Evolutionary conservation across 768 basidiomycete species (phyloP).

Genomic region (Dendrothele bispora): DNA sequence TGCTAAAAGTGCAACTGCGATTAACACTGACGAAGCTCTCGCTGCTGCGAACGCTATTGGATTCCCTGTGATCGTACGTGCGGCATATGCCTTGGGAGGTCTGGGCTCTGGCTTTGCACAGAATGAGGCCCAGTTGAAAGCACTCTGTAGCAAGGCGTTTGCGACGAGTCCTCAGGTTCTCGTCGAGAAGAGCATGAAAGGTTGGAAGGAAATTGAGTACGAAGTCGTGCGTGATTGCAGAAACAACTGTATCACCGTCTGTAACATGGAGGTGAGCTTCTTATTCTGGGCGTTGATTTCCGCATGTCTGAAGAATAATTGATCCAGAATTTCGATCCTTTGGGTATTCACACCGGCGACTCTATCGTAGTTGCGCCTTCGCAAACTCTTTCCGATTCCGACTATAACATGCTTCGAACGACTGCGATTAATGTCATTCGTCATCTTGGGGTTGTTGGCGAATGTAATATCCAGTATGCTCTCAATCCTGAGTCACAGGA

Average conservation of each 20-base stretch:
- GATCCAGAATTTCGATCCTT: constrained; percentile 92
- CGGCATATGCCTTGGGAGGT: constrained; percentile 95
- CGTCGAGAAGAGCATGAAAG: constrained; percentile 99
- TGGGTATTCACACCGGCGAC: constrained; percentile 98
- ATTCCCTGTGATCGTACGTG: constrained; percentile 94
- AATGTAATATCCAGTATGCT: constrained; percentile 99
- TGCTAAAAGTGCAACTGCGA: constrained; percentile 86
- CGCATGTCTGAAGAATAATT: constrained; percentile 2
- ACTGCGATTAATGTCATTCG: constrained; percentile 98
- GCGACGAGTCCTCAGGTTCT: constrained; percentile 97
- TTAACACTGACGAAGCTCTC: constrained; percentile 81
- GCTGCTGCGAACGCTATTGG: constrained; percentile 83
- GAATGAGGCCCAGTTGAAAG: constrained; percentile 84
- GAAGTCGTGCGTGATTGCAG: constrained; percentile 97
- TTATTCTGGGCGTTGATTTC: background rate
- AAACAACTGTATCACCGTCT: constrained; percentile 98
- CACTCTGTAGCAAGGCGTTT: constrained; percentile 91
- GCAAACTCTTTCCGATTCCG: constrained; percentile 97
- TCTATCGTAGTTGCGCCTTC: constrained; percentile 98
- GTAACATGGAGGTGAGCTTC: constrained; percentile 97
- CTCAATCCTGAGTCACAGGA: constrained; percentile 93
- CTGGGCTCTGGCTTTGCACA: constrained; percentile 97
- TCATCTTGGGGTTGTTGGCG: constrained; percentile 96
- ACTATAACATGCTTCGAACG: constrained; percentile 98
- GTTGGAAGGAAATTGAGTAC: constrained; percentile 99